A percentile compares a stretch with the other conserved stretches of the same genome.
Evolutionary conservation across 2,329 filamentous ascomycete genomes (phyloP).

Genomic region (Corynespora cassiicola): DNA sequence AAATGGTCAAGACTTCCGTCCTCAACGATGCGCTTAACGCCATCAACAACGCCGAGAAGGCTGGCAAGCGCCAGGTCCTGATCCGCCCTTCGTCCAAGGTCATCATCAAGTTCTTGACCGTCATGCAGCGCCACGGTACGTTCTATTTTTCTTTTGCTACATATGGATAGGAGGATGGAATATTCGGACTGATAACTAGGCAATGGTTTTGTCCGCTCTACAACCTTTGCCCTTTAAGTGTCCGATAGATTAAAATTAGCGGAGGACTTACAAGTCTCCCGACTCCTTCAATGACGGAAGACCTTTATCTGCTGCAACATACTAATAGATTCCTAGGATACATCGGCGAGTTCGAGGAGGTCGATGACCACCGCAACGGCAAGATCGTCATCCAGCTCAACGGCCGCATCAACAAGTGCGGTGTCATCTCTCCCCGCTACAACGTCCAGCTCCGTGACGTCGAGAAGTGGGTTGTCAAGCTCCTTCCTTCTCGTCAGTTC

Average conservation of each 20-base stretch:
- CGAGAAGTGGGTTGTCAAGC: conserved; percentile 99
- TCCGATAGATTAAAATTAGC: conserved; percentile 88
- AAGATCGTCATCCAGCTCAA: conserved; percentile 99
- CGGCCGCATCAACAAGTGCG: conserved; percentile 98
- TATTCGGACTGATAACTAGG: conserved; percentile 99
- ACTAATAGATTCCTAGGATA: conserved; percentile 76
- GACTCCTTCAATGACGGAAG: conserved; percentile 74
- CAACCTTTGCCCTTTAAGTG: conserved; percentile 99
- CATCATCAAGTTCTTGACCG: conserved; percentile 99
- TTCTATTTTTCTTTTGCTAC: conserved; percentile 45
- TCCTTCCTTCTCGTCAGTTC: conserved; percentile 99
- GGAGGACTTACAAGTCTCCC: conserved; percentile 98
- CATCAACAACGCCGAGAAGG: conserved; percentile 99
- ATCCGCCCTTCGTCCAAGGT: conserved; percentile 99
- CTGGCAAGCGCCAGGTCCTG: conserved; percentile 98
- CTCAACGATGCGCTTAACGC: conserved; percentile 97
- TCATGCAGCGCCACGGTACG: conserved; percentile 99
- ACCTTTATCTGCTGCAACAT: conserved; percentile 98
- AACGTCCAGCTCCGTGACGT: conserved; percentile 97
- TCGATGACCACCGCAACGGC: conserved; percentile 99
- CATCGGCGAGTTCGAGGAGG: conserved; percentile 99
- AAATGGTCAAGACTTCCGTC: conserved; percentile 99
- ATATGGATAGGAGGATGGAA: no score
- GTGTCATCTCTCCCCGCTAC: conserved; percentile 99
- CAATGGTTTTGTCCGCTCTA: conserved; percentile 81